Conservation (phyloP, 805 yeast species). For the Candida yuanshanica region DNA sequence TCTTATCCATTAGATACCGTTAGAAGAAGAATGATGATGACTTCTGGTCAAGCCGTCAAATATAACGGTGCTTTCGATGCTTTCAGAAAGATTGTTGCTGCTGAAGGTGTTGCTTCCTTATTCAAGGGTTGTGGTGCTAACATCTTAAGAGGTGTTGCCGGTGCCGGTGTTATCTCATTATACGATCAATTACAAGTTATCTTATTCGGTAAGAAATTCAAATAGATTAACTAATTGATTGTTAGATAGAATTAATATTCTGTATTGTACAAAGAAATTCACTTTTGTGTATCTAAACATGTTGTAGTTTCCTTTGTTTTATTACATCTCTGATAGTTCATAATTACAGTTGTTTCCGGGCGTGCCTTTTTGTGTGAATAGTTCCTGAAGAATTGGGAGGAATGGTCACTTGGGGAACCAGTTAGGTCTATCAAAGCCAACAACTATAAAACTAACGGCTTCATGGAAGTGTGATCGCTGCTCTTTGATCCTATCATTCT, state of each 20-base stretch:
- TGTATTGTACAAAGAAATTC: slow-evolving; percentile 4
- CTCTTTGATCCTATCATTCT: too few species aligned
- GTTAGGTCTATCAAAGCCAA: too few species aligned
- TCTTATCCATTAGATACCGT: slow-evolving; percentile 98
- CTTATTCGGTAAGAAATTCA: slow-evolving; percentile 93
- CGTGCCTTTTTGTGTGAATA: too few species aligned
- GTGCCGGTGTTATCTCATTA: slow-evolving; percentile 98
- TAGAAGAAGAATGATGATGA: slow-evolving; percentile 99
- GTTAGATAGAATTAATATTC: slow-evolving; percentile 1
- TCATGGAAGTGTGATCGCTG: too few species aligned
- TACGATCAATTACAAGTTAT: slow-evolving; percentile 95
- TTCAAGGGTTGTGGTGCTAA: slow-evolving; percentile 99
- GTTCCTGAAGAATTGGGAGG: too few species aligned
- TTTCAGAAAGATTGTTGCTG: slow-evolving; percentile 86
- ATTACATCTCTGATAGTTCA: too few species aligned
- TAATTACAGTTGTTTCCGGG: too few species aligned
- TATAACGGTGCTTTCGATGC: slow-evolving; percentile 94
- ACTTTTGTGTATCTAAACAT: slow-evolving; percentile 2
- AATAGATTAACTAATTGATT: slow-evolving; percentile 34
- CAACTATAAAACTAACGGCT: too few species aligned
- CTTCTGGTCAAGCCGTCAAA: slow-evolving; percentile 98
- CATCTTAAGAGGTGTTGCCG: slow-evolving; percentile 99
- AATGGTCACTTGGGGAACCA: too few species aligned
- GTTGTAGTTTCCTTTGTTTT: too few species aligned
- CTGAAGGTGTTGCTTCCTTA: slow-evolving; percentile 89